These are phyloP conservation scores for Penicillium macrosclerotiorum DNA, from an alignment of 495 filamentous ascomycete species.

Conservation along the genomic window DNA sequence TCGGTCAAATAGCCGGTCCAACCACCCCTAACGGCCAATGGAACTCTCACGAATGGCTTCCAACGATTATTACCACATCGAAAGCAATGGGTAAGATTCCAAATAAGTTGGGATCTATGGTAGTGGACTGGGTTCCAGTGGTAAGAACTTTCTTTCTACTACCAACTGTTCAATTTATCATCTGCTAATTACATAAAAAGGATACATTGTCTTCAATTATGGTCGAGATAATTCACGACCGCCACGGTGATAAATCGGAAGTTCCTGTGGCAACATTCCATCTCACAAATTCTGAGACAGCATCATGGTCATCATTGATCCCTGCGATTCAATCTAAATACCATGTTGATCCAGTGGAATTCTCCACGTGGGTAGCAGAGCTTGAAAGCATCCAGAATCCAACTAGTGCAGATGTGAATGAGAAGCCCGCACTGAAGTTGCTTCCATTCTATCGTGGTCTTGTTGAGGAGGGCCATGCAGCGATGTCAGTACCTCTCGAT, in stretches of 20 bases:
- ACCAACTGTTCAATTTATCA: neutral
- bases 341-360: conserved; percentile 12
- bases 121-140: conserved; percentile 27
- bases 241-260: conserved; percentile 6
- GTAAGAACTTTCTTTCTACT: conserved; percentile 11
- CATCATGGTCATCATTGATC: conserved; percentile 25
- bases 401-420: conserved; percentile 12
- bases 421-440: conserved; percentile 28
- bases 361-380: conserved; percentile 23
- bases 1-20: conserved; percentile 60
- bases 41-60: conserved; percentile 40
- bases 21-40: conserved; percentile 25
- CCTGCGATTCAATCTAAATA: conserved; percentile 14
- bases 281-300: conserved; percentile 22
- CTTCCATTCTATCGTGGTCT: conserved; percentile 25
- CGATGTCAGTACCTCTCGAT: conserved; percentile 16
- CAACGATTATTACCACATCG: conserved; percentile 34
- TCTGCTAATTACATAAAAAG: conserved; percentile 6
- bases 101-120: conserved; percentile 13
- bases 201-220: conserved; percentile 21
- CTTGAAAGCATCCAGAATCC: conserved; percentile 20
- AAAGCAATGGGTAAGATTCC: conserved; percentile 25
- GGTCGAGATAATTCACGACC: conserved; percentile 17
- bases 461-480: conserved; percentile 7
- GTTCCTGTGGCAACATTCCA: conserved; percentile 21